These are phyloP conservation scores for Phoma sp. DNA, from an alignment of 2,329 filamentous ascomycete species.

Conservation along the genomic window DNA sequence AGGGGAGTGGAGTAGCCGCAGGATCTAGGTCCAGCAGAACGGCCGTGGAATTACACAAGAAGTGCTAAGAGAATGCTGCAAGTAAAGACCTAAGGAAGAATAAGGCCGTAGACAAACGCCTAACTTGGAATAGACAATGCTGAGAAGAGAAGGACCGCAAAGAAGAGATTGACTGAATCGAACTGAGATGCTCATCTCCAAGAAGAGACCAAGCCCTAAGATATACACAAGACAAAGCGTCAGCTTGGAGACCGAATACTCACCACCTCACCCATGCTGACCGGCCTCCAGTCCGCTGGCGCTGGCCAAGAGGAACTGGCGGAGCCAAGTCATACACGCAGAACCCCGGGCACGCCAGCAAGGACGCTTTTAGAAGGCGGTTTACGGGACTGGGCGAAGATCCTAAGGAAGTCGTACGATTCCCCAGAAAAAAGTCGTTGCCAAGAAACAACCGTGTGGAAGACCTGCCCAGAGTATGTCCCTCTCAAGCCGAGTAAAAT, in stretches of 20 bases:
- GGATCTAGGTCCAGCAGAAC: conserved; percentile 21
- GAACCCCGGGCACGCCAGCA: conserved; percentile 12
- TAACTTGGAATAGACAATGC: conserved; percentile 15
- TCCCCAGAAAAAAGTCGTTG: conserved; percentile 17
- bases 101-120: conserved; percentile 11
- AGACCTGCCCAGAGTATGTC: conserved; percentile 6
- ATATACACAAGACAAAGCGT: conserved; percentile 17
- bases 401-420: conserved; percentile 8
- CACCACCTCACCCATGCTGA: conserved; percentile 9
- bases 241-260: conserved; percentile 8
- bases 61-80: conserved; percentile 11
- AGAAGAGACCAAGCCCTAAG: conserved; percentile 18
- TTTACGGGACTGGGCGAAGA: conserved; percentile 10
- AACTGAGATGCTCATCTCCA: conserved; percentile 4
- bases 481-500: conserved; percentile 1
- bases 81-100: conserved; percentile 5
- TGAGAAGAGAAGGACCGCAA: conserved; percentile 21
- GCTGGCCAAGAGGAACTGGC: conserved; percentile 28
- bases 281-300: conserved; percentile 14
- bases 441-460: conserved; percentile 19
- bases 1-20: conserved; percentile 13
- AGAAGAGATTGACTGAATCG: conserved; percentile 3
- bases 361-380: conserved; percentile 19
- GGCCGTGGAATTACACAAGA: conserved; percentile 20
- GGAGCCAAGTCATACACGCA: conserved; percentile 38